phyloP scores from a whole-genome alignment of 495 filamentous ascomycete genomes.

The Penicillium lividum region DNA sequence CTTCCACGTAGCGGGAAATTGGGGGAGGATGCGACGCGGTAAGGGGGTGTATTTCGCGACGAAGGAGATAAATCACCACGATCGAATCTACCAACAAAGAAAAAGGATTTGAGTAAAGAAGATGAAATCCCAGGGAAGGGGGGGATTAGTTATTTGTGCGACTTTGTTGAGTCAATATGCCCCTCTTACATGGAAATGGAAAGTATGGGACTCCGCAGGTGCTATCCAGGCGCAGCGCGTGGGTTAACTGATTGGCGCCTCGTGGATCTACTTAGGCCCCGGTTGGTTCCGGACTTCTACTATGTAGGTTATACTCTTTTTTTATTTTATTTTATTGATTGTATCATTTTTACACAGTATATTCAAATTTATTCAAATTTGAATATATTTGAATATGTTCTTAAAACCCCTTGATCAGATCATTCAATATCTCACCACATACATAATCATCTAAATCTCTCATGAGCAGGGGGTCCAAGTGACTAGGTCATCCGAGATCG shows the following conservation, averaged over 20 bases:
- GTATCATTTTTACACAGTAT: too few relatives aligned
- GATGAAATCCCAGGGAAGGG: neutral
- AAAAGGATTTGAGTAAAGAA: neutral
- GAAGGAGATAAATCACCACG: constrained; percentile 15
- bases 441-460: too few relatives aligned
- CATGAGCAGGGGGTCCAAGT: neutral
- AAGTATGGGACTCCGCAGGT: constrained; percentile 25
- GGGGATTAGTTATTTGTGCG: constrained; percentile 5
- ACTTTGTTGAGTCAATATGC: constrained; percentile 1
- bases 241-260: constrained; percentile 30
- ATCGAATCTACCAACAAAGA: constrained; percentile 1
- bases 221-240: constrained; percentile 22
- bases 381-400: neutral
- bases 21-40: constrained; percentile 24
- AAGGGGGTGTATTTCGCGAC: constrained; percentile 19
- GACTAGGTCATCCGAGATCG: constrained; percentile 1
- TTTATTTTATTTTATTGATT: too few relatives aligned
- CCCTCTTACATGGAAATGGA: constrained; percentile 15
- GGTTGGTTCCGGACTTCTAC: constrained; percentile 19
- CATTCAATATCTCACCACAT: too few relatives aligned
- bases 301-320: too few relatives aligned
- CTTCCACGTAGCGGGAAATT: constrained; percentile 18
- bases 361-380: neutral
- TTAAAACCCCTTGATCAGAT: neutral
- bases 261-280: constrained; percentile 18